Conservation (phyloP, 495 filamentous ascomycete species). For the Cercophora newfieldiana region DNA sequence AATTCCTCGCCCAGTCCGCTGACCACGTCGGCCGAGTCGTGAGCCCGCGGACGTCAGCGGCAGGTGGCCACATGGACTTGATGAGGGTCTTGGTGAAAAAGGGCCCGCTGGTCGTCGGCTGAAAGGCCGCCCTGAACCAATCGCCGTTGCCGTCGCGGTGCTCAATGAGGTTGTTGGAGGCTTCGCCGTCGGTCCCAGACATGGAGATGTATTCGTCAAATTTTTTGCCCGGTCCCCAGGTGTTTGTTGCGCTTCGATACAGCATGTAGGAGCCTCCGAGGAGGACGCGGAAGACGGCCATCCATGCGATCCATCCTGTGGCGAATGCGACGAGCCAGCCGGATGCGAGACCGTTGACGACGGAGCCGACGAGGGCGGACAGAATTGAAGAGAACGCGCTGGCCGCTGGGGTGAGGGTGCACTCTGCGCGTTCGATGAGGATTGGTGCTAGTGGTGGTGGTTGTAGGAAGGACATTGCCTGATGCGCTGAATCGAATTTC, state of each 20-base stretch:
- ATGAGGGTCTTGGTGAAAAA: not conserved
- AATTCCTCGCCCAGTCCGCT: not conserved
- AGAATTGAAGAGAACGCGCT: constrained; percentile 19
- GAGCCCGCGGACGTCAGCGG: constrained; percentile 6
- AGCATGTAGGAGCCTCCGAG: constrained; percentile 17
- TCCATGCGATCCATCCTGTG: constrained; percentile 19
- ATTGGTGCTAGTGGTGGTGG: too few relatives aligned
- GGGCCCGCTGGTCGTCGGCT: not conserved
- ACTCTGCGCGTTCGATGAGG: too few relatives aligned
- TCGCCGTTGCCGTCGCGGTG: not conserved
- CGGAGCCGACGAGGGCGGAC: constrained; percentile 18
- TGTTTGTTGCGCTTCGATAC: constrained; percentile 5
- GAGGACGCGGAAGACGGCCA: constrained; percentile 18
- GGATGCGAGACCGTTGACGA: constrained; percentile 18
- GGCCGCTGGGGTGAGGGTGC: constrained; percentile 11
- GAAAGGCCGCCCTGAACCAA: not conserved
- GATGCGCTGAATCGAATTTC: too few relatives aligned
- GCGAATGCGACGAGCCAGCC: constrained; percentile 19
- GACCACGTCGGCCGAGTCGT: not conserved
- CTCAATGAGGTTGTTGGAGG: not conserved
- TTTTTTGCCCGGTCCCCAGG: constrained; percentile 6
- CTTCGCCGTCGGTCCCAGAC: not conserved
- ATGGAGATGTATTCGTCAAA: too few relatives aligned
- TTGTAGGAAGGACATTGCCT: too few relatives aligned
- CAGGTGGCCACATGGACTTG: constrained; percentile 9